Conservation (phyloP, 1,139 yeast genomes). For the Pichiaceae sp. region DNA sequence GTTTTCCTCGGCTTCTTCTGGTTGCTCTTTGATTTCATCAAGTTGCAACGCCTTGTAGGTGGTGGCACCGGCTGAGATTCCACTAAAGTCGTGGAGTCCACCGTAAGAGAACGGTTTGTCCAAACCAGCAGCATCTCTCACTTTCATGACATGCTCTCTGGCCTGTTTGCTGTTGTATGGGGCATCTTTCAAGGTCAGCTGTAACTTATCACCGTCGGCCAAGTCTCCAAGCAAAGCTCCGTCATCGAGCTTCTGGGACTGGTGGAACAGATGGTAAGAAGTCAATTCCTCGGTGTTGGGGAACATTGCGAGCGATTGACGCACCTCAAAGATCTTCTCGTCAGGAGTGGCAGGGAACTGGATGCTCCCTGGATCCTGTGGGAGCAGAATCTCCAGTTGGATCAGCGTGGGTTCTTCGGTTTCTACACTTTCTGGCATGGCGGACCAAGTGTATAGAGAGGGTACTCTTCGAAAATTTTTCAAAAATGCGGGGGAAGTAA, state of each 20-base stretch:
- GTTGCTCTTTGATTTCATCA: constrained; percentile 19
- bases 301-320: constrained; percentile 45
- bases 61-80: constrained; percentile 33
- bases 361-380: constrained; percentile 22
- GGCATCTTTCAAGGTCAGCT: constrained; percentile 28
- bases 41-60: constrained; percentile 25
- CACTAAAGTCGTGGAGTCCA: constrained; percentile 22
- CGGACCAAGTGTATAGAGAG: too few relatives aligned
- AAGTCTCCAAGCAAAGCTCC: constrained; percentile 25
- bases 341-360: constrained; percentile 29
- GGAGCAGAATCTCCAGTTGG: constrained; percentile 19
- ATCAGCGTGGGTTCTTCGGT: constrained; percentile 5
- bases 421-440: neutral
- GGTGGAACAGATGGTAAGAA: constrained; percentile 37
- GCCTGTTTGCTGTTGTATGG: constrained; percentile 40
- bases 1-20: constrained; percentile 7
- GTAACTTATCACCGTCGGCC: constrained; percentile 20
- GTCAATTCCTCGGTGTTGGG: constrained; percentile 55
- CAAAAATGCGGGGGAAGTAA: neutral
- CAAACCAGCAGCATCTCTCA: constrained; percentile 40
- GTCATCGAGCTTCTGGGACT: constrained; percentile 8
- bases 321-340: constrained; percentile 52
- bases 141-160: constrained; percentile 35
- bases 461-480: constrained; percentile 1
- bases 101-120: constrained; percentile 14